Percentiles rank a stretch among this genome's conserved stretches.
Conservation (phyloP, 2,329 filamentous ascomycete genomes). For the Cercospora zeina region DNA sequence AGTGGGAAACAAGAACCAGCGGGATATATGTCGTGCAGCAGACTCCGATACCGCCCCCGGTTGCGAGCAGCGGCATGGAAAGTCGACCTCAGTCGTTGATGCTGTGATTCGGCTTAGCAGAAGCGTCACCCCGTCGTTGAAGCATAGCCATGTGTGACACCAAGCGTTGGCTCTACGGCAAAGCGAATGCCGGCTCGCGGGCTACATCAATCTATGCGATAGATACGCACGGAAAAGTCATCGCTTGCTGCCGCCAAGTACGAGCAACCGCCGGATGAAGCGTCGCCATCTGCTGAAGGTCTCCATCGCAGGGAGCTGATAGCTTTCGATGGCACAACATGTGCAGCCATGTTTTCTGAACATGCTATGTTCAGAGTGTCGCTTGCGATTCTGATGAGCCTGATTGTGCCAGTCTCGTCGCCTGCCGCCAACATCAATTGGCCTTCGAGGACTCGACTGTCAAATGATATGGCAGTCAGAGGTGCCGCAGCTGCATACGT, state of each 20-base stretch:
- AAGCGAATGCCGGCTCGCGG: neutral
- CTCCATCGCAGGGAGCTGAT: slow-evolving; percentile 39
- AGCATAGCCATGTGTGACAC: neutral
- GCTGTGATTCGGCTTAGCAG: no score
- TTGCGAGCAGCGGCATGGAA: no score
- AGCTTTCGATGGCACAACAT: slow-evolving; percentile 29
- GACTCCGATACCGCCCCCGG: no score
- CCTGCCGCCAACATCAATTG: slow-evolving; percentile 33
- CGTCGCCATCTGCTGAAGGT: slow-evolving; percentile 19
- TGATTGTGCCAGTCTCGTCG: slow-evolving; percentile 35
- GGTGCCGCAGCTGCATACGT: slow-evolving; percentile 34
- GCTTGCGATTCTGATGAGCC: slow-evolving; percentile 19
- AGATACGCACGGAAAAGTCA: slow-evolving; percentile 45
- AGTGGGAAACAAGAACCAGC: neutral
- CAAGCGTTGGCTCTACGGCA: neutral
- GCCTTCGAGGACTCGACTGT: neutral
- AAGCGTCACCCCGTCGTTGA: no score
- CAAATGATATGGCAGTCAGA: slow-evolving; percentile 42
- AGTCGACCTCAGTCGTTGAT: no score
- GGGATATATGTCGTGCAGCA: no score
- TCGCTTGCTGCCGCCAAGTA: slow-evolving; percentile 47
- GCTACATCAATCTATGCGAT: slow-evolving; percentile 18
- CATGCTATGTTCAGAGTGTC: slow-evolving; percentile 22
- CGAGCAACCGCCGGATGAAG: neutral
- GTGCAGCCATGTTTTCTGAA: slow-evolving; percentile 16